Conservation (phyloP, 2,329 filamentous ascomycete species). For the Daldinia sp. region DNA sequence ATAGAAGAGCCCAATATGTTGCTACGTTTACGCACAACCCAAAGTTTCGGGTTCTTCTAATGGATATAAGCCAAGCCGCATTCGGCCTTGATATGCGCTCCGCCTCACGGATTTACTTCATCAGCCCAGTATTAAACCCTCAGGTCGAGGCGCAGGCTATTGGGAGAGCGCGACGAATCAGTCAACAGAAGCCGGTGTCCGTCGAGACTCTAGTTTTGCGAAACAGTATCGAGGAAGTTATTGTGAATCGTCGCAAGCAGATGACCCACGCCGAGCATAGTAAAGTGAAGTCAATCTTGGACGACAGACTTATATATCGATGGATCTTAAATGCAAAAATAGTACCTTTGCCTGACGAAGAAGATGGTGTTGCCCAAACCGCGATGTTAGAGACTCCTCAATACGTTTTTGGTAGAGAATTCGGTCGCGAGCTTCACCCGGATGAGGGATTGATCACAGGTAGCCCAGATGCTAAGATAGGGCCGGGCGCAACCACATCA, state of each 20-base stretch:
- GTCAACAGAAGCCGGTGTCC: constrained; percentile 80
- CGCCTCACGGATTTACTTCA: constrained; percentile 88
- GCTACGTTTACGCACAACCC: constrained; percentile 78
- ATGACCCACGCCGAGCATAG: constrained; percentile 78
- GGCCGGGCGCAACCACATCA: neutral
- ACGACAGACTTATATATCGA: constrained; percentile 68
- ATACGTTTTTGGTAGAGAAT: constrained; percentile 64
- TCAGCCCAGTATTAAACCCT: constrained; percentile 88
- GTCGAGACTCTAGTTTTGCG: constrained; percentile 88
- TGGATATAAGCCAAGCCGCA: constrained; percentile 91
- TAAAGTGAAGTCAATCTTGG: constrained; percentile 67
- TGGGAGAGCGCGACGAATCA: constrained; percentile 88
- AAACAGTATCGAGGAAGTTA: constrained; percentile 86
- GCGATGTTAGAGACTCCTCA: constrained; percentile 60
- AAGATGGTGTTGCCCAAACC: constrained; percentile 62
- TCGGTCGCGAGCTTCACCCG: constrained; percentile 58
- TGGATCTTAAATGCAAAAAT: constrained; percentile 69
- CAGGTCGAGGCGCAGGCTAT: constrained; percentile 91
- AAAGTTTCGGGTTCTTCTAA: constrained; percentile 80
- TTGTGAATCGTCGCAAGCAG: constrained; percentile 76
- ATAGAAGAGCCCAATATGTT: constrained; percentile 79
- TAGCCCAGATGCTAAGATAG: constrained; percentile 40
- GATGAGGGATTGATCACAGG: constrained; percentile 60
- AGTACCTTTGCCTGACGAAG: constrained; percentile 48
- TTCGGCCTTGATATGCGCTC: constrained; percentile 87